Evolutionary conservation across 1,284 basidiomycete species (phyloP), one percentile per base, ranked within the genome.

Genomic region (Apiotrichum laibachii): DNA sequence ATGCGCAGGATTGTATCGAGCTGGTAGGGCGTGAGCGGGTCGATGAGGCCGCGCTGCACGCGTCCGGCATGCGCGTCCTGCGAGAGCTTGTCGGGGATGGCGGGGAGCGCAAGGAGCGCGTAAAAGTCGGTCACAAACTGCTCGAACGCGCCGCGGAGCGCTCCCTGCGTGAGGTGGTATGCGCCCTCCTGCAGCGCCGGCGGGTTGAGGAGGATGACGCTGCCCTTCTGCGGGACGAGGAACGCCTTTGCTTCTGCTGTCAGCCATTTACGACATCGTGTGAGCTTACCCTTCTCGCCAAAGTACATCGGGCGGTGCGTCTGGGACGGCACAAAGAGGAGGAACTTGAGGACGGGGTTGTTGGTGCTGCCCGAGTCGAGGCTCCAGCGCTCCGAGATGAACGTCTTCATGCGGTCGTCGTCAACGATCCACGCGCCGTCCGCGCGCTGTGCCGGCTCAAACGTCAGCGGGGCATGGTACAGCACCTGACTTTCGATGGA

Each of bases 211-310:
- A 98, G 83, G 55, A 89, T 84, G 50, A 99, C 89, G 16, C 92
- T 88, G 44, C 96, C 95, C 88, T 92, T 96, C 77, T 98, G 95
- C 0, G 96, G 95, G 1, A 96, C 82, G 26, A 97, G 83, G 81
- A 98, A 99, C 4, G 73, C 66, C 21, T 67, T 64, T 1, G 72
- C 62, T 46, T 70, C 72, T 72, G 60, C 21, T 12, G 42, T 46
- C 16, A 50, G 46, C 13, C 42, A 21, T 13, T 15, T n/a, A 11
- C 7, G 21, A 45, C n/a, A 46, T 49, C 44, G 5, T 10, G 11
- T 3, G 10, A 42, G 66, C 79, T 63, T 60, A 87, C 90, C 84
- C 49, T 83, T 71, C 13, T 78, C 64, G 59, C 86, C 80, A 2
- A 90, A 79, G 19, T 80, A 77, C 57, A 99, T 77, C 1, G 95